Conservation (phyloP, 1,139 yeast genomes). For the Pichia cactophila region DNA sequence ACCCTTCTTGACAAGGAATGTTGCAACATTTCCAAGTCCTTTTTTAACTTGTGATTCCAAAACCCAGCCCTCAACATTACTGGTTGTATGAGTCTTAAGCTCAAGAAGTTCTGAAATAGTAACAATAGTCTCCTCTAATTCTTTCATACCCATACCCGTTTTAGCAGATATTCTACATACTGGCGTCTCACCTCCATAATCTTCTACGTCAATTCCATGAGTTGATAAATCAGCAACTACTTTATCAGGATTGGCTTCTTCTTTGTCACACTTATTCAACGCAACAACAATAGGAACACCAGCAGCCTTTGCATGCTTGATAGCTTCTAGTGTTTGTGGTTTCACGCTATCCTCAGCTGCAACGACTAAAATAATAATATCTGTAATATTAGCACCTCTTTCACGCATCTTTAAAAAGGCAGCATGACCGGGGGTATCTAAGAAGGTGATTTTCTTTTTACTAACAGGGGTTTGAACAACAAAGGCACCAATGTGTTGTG, state of each 20-base stretch:
- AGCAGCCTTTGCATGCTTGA: conserved; percentile 80
- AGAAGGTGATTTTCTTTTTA: conserved; percentile 71
- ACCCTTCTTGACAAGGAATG: conserved; percentile 77
- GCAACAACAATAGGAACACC: conserved; percentile 89
- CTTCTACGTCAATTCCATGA: conserved; percentile 80
- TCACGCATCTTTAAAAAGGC: conserved; percentile 95
- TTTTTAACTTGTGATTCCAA: conserved; percentile 78
- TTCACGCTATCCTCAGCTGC: conserved; percentile 97
- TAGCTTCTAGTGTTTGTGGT: conserved; percentile 97
- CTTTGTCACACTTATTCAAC: conserved; percentile 84
- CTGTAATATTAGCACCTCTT: conserved; percentile 92
- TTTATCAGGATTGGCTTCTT: conserved; percentile 60
- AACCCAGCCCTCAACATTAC: conserved; percentile 77
- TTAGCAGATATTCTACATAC: conserved; percentile 83
- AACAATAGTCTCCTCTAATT: conserved; percentile 81
- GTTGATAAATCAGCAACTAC: conserved; percentile 72
- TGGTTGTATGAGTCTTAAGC: conserved; percentile 50
- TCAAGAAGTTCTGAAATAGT: conserved; percentile 81
- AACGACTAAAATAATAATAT: conserved; percentile 86
- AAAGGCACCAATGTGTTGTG: conserved; percentile 97
- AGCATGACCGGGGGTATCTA: conserved; percentile 98
- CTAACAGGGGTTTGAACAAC: conserved; percentile 72
- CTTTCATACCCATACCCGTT: conserved; percentile 73
- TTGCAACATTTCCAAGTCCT: conserved; percentile 82
- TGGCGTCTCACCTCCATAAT: conserved; percentile 93